Evolutionary conservation across 1,284 basidiomycete genomes (phyloP).

Genomic region (Fistulina hepatica): DNA sequence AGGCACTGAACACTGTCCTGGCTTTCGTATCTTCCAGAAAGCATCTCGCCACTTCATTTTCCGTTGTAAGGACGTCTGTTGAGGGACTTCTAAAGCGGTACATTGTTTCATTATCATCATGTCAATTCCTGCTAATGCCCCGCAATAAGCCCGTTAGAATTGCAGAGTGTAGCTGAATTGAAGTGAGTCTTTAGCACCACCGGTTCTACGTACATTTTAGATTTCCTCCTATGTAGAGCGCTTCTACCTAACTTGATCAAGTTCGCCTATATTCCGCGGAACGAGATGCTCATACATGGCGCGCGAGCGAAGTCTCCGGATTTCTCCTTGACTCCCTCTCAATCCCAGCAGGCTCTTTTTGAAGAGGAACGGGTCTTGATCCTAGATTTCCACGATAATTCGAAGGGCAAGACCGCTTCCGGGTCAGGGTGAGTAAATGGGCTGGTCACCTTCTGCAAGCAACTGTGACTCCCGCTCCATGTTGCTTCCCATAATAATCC

Average conservation of each 20-base stretch:
- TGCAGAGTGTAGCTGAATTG: conserved; percentile 71
- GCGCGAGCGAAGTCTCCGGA: conserved; percentile 26
- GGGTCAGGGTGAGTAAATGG: conserved; percentile 21
- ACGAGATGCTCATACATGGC: conserved; percentile 52
- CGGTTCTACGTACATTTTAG: conserved; percentile 5
- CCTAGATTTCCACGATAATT: conserved; percentile 61
- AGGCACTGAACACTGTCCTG: conserved; percentile 86
- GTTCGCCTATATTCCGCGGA: conserved; percentile 72
- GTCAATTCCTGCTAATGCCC: not conserved
- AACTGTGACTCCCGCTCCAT: no score
- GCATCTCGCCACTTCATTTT: conserved; percentile 74
- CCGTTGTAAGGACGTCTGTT: conserved; percentile 65
- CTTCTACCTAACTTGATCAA: conserved; percentile 72
- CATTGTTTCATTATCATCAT: conserved; percentile 9
- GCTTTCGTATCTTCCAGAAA: conserved; percentile 81
- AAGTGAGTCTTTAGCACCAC: conserved; percentile 42
- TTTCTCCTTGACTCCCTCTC: conserved; percentile 19
- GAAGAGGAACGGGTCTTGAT: conserved; percentile 57
- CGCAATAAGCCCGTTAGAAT: conserved; percentile 58
- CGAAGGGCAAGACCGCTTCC: conserved; percentile 29
- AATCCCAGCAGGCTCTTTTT: conserved; percentile 18
- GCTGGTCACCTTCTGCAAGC: no score
- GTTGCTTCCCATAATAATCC: not conserved
- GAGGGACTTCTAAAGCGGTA: conserved; percentile 70
- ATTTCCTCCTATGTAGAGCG: no score